Percentiles rank a stretch among this genome's conserved stretches.
Conservation (phyloP, 2,329 filamentous ascomycete genomes). For the Scedosporium apiospermum region DNA sequence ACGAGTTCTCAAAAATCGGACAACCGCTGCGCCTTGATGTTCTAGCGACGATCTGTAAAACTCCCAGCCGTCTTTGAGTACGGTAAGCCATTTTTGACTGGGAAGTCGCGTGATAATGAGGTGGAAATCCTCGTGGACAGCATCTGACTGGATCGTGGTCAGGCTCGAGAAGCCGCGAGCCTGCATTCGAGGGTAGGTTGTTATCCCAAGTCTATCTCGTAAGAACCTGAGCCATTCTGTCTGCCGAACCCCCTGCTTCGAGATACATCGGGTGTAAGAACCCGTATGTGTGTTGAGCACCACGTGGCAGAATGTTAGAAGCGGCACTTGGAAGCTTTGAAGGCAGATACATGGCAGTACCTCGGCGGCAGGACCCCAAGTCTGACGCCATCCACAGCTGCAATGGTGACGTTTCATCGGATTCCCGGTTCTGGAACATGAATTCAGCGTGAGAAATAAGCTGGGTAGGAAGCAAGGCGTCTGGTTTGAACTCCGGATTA, state of each 20-base stretch:
- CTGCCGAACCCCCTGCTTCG: background rate
- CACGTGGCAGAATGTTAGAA: background rate
- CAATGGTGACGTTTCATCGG: background rate
- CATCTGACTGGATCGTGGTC: background rate
- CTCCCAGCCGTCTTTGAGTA: constrained; percentile 8
- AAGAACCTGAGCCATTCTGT: background rate
- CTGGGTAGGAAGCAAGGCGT: background rate
- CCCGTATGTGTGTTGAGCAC: background rate
- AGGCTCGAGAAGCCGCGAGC: background rate
- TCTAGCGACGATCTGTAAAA: constrained; percentile 1
- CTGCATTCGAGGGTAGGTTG: background rate
- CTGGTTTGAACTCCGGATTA: background rate
- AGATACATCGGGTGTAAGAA: constrained; percentile 4
- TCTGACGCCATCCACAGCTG: constrained; percentile 5
- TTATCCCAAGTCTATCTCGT: background rate
- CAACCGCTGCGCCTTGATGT: background rate
- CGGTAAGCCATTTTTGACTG: background rate
- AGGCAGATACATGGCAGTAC: constrained; percentile 4
- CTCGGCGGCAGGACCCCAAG: background rate
- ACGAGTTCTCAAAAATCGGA: background rate
- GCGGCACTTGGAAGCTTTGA: background rate
- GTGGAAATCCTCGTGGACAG: background rate
- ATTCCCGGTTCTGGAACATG: background rate
- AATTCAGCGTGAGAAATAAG: background rate
- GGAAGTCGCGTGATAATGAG: background rate